Conservation (phyloP, 768 basidiomycete species). For the Mycena latifolia region DNA sequence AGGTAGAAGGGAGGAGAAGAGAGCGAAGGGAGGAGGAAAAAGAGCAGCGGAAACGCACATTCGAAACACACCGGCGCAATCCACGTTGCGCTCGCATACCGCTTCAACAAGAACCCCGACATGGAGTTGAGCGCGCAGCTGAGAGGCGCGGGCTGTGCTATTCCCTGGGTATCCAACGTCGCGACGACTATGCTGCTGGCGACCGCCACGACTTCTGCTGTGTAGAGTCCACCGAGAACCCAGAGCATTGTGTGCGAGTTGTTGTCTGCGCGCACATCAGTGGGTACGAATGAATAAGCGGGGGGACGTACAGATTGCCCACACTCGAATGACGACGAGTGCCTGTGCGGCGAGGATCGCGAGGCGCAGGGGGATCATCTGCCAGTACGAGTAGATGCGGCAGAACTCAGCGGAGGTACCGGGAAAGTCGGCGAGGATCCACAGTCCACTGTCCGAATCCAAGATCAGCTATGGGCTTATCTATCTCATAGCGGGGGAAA, state of each 20-base stretch:
- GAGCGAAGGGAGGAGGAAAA: too few relatives aligned
- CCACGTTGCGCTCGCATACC: slow-evolving; percentile 32
- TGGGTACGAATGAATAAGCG: background rate
- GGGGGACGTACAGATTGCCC: slow-evolving; percentile 33
- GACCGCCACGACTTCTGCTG: slow-evolving; percentile 21
- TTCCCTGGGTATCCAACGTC: slow-evolving; percentile 25
- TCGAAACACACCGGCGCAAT: slow-evolving; percentile 36
- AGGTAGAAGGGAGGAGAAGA: too few relatives aligned
- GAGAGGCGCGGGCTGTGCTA: slow-evolving; percentile 27
- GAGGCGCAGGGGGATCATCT: slow-evolving; percentile 35
- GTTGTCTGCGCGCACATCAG: slow-evolving; percentile 25
- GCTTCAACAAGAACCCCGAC: slow-evolving; percentile 16
- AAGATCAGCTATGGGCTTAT: background rate
- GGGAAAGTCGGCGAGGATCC: slow-evolving; percentile 32
- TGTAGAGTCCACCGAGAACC: slow-evolving; percentile 16
- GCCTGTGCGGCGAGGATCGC: slow-evolving; percentile 35
- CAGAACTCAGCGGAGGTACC: slow-evolving; percentile 28
- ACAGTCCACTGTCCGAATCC: slow-evolving; percentile 21
- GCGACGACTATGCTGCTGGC: slow-evolving; percentile 9
- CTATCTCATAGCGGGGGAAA: too few relatives aligned
- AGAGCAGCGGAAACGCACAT: too few relatives aligned
- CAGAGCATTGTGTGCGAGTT: slow-evolving; percentile 31
- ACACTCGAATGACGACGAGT: slow-evolving; percentile 31
- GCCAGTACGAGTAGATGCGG: slow-evolving; percentile 31
- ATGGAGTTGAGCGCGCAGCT: slow-evolving; percentile 19